Base-by-base conservation (phyloP, 306 rosid genomes). In the Corylus avellana region DNA sequence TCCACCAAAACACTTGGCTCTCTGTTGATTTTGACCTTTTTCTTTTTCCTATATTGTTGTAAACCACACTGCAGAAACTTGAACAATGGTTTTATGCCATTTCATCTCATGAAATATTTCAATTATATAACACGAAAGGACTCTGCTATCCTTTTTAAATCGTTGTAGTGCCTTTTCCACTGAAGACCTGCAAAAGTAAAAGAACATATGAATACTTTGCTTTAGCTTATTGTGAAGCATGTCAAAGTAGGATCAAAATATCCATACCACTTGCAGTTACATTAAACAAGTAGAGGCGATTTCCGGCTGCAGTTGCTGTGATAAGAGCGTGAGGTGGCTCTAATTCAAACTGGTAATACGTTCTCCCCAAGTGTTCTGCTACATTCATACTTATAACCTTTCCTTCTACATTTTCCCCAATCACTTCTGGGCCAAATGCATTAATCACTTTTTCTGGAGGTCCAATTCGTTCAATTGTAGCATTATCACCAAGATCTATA, bases 241-340 rank as follows among this genome's bases (percentile, higher is more conserved):
- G 69, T 62, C 55, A 14, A 14, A 74, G 44, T 75, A 64, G 59
- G 35, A 20, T 51, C 71, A 50, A 49, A 49, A 67, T 17, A 47
- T 78, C 4, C 72, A 57, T 94, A 95, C 98, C 98, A 54, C 77
- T 95, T 78, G 92, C 98, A 1, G 98, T 92, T 67, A 95, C 90
- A 37, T 32, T 86, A 75, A 91, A 91, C 91, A 95, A 84, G 92
- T 95, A 95, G 25, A 95, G 87, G 80, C 98, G 97, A 78, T 95
- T 95, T 68, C 98, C 98, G 0, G 98, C 98, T 47, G 98, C 98
- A 39, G 97, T 95, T 63, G 98, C 97, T 32, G 98, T 90, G 73
- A 95, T 95, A 51, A 95, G 77, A 78, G 76, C 79, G 84, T 95
- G 98, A 81, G 98, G 98, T 50, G 98, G 98, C 89, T 95, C 98